phyloP scores from a whole-genome alignment of 345 rosid genomes.

The Mercurialis annua region DNA sequence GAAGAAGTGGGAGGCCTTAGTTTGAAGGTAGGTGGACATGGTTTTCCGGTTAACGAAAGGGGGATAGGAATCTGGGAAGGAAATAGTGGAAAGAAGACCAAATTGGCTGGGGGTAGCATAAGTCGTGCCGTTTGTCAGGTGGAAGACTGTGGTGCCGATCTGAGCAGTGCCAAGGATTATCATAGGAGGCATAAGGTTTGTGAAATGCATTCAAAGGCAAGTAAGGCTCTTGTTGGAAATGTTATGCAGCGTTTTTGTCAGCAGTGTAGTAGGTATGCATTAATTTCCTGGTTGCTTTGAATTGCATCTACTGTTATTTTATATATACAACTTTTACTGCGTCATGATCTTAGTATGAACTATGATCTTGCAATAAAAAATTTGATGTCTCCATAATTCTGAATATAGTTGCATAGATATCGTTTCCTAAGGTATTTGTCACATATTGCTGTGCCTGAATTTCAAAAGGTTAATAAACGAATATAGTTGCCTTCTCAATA shows the following conservation, averaged over 20 bases:
- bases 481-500: not conserved
- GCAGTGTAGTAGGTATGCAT: conserved; percentile 91
- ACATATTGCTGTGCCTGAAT: not conserved
- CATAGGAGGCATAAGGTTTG: conserved; percentile 97
- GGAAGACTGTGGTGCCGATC: conserved; percentile 90
- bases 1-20: conserved; percentile 48
- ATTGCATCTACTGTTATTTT: not conserved
- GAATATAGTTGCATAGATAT: not conserved
- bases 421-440: not conserved
- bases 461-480: not conserved
- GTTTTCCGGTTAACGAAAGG: conserved; percentile 43
- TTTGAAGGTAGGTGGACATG: conserved; percentile 72
- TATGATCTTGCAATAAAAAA: not conserved
- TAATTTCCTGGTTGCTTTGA: not conserved
- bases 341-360: not conserved
- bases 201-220: conserved; percentile 92
- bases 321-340: not conserved
- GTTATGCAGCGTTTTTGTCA: conserved; percentile 98
- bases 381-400: not conserved
- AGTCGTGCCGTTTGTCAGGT: conserved; percentile 89
- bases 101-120: conserved; percentile 47
- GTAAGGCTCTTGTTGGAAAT: conserved; percentile 78
- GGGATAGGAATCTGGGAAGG: conserved; percentile 55
- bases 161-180: conserved; percentile 89
- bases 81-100: conserved; percentile 64